Conservation (phyloP, 2,329 filamentous ascomycete genomes). For the Claviceps sorghi region DNA sequence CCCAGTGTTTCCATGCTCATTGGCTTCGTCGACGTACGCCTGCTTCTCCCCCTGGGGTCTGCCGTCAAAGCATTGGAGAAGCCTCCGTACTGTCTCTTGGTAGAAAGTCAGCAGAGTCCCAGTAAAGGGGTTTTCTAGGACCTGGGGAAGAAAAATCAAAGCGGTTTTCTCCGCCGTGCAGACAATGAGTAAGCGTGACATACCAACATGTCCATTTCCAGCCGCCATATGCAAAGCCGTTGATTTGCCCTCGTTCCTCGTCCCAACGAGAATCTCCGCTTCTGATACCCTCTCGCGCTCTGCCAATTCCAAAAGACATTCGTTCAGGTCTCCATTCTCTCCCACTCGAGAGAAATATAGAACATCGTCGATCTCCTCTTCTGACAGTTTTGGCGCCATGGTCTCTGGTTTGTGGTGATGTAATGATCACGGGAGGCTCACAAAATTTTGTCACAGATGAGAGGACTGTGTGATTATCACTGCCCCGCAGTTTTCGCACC, state of each 20-base stretch:
- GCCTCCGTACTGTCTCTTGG: constrained; percentile 29
- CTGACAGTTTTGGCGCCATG: constrained; percentile 43
- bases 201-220: constrained; percentile 77
- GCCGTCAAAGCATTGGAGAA: constrained; percentile 29
- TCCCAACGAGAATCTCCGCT: constrained; percentile 52
- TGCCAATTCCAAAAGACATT: constrained; percentile 43
- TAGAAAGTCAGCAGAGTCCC: constrained; percentile 1
- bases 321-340: constrained; percentile 54
- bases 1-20: constrained; percentile 75
- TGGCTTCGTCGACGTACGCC: constrained; percentile 51
- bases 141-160: not conserved
- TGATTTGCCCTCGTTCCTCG: constrained; percentile 60
- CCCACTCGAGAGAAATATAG: constrained; percentile 74
- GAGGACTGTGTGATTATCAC: constrained; percentile 22
- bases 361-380: constrained; percentile 81
- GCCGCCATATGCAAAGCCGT: constrained; percentile 85
- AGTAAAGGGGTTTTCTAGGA: not conserved
- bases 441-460: constrained; percentile 13
- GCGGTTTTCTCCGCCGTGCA: not conserved
- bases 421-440: constrained; percentile 14
- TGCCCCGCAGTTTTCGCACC: constrained; percentile 23
- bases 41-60: constrained; percentile 27
- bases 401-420: constrained; percentile 1
- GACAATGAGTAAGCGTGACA: constrained; percentile 10
- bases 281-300: constrained; percentile 43